phyloP scores from a whole-genome alignment of 371 early-diverging fungal species.

The Funneliformis caledonium region DNA sequence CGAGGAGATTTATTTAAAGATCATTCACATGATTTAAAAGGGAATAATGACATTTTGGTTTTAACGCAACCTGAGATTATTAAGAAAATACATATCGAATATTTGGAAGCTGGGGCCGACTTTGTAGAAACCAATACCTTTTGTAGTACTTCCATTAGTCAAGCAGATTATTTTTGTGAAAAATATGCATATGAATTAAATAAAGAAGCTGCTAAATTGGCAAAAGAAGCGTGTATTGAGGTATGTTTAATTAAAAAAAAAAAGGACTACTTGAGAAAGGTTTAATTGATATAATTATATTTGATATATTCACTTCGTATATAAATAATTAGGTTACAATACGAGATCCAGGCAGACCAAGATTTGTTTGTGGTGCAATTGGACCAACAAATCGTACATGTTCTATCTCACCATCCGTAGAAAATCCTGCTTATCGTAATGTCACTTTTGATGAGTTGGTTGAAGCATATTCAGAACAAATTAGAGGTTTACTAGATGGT shows the following conservation, averaged over 20 bases:
- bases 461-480: constrained; percentile 85
- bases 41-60: constrained; percentile 93
- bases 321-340: constrained; percentile 50
- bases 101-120: constrained; percentile 91
- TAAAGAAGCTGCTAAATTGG: constrained; percentile 87
- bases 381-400: constrained; percentile 95
- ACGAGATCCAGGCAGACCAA: constrained; percentile 70
- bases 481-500: constrained; percentile 89
- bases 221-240: constrained; percentile 82
- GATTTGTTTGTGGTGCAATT: constrained; percentile 87
- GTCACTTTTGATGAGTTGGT: constrained; percentile 94
- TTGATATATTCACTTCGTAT: background rate
- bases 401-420: constrained; percentile 96
- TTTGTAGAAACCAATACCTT: constrained; percentile 96
- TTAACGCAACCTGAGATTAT: constrained; percentile 89
- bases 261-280: background rate
- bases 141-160: constrained; percentile 87
- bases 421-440: constrained; percentile 92
- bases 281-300: background rate
- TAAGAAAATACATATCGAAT: constrained; percentile 82
- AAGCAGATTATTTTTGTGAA: constrained; percentile 88
- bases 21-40: constrained; percentile 84
- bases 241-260: constrained; percentile 45
- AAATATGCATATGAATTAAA: constrained; percentile 87
- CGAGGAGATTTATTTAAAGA: constrained; percentile 72